phyloP scores from a whole-genome alignment of 2,329 filamentous ascomycete genomes.

The Incumbomyces lentus region DNA sequence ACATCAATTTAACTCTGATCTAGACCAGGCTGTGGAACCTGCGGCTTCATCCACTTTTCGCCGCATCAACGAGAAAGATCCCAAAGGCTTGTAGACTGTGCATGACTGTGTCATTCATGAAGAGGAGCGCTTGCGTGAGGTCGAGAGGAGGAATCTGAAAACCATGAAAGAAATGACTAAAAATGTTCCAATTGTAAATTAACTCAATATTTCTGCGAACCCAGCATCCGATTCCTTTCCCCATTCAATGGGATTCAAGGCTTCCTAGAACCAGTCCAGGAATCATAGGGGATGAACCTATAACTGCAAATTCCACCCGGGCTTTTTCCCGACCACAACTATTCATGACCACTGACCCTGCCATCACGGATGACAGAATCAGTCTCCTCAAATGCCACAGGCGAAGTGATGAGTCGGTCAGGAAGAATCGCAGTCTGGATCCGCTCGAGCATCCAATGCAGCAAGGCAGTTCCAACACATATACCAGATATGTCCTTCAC shows the following conservation, averaged over 20 bases:
- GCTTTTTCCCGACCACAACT: slow-evolving; percentile 2
- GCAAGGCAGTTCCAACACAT: slow-evolving; percentile 20
- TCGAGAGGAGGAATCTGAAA: neutral
- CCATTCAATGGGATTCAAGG: slow-evolving; percentile 26
- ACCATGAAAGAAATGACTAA: neutral
- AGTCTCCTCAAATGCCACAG: slow-evolving; percentile 25
- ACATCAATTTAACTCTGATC: too few species aligned
- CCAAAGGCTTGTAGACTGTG: too few species aligned
- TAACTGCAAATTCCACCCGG: slow-evolving; percentile 11
- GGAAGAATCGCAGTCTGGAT: neutral
- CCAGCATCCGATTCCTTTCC: slow-evolving; percentile 43
- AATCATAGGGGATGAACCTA: slow-evolving; percentile 48
- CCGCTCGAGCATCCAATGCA: neutral
- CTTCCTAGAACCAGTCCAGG: slow-evolving; percentile 36
- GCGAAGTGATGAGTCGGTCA: slow-evolving; percentile 12
- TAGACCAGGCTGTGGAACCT: too few species aligned
- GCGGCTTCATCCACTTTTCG: too few species aligned
- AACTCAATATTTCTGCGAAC: slow-evolving; percentile 28
- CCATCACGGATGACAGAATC: slow-evolving; percentile 28
- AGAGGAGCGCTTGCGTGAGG: neutral
- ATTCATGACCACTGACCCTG: slow-evolving; percentile 9
- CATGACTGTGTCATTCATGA: neutral
- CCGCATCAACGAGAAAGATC: too few species aligned
- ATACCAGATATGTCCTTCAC: slow-evolving; percentile 28
- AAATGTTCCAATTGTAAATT: slow-evolving; percentile 23